A percentile compares a stretch with the other conserved stretches of the same genome.
phyloP scores from a whole-genome alignment of 495 filamentous ascomycete genomes.

The Cudoniella acicularis region DNA sequence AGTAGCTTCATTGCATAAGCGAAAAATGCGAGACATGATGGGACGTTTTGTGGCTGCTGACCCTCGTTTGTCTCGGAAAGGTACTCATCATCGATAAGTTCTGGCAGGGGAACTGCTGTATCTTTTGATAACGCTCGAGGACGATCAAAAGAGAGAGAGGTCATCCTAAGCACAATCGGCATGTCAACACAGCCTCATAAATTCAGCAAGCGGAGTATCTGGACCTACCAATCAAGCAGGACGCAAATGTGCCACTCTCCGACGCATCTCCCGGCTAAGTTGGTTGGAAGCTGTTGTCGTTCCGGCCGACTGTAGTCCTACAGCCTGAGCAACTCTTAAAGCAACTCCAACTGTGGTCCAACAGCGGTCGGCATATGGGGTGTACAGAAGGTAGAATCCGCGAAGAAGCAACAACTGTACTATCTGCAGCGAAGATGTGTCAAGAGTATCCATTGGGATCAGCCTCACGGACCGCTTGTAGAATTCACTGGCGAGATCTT shows the following conservation, averaged over 20 bases:
- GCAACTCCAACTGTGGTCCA: conserved; percentile 40
- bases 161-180: not conserved
- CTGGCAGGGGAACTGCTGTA: not conserved
- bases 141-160: not conserved
- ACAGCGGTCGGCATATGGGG: conserved; percentile 34
- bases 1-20: not conserved
- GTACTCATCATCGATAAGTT: not conserved
- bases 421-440: conserved; percentile 26
- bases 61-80: not conserved
- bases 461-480: conserved; percentile 31
- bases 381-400: conserved; percentile 36
- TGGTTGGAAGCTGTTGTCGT: conserved; percentile 19
- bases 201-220: not conserved
- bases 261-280: conserved; percentile 32
- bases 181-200: no score
- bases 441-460: conserved; percentile 33
- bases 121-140: not conserved
- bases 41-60: not conserved
- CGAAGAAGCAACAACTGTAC: conserved; percentile 38
- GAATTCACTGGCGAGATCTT: conserved; percentile 29
- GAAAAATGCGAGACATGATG: not conserved
- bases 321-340: conserved; percentile 32
- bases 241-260: conserved; percentile 41
- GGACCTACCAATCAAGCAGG: conserved; percentile 33
- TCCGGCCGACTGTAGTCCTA: conserved; percentile 32